A percentile compares a stretch with the other conserved stretches of the same genome.
These are phyloP conservation scores for Paramyrothecium sp. DNA, from an alignment of 2,329 filamentous ascomycete species.

Conservation along the genomic window DNA sequence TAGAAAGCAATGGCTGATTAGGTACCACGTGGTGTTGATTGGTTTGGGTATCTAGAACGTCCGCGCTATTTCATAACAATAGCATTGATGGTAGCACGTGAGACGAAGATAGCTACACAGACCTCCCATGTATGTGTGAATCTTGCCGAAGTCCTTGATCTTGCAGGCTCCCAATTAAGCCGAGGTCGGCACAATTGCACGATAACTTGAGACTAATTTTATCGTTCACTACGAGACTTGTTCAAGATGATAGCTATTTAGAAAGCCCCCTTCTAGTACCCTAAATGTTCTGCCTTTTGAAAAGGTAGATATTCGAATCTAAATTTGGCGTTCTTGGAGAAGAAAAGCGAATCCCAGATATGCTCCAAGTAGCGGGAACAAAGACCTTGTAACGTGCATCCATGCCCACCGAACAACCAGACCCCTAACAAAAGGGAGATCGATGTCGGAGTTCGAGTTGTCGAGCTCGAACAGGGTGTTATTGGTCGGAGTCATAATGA, in stretches of 20 bases:
- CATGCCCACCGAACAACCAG: slow-evolving; percentile 5
- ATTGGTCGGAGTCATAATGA: slow-evolving; percentile 5
- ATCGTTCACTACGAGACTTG: background rate
- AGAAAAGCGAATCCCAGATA: background rate
- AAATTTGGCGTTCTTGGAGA: background rate
- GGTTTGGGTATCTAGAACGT: background rate
- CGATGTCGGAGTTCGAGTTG: background rate
- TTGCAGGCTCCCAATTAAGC: background rate
- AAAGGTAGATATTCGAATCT: background rate
- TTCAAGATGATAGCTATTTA: background rate
- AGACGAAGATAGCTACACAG: background rate
- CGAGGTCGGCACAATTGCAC: background rate
- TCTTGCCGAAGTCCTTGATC: background rate
- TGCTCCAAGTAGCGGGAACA: slow-evolving; percentile 2
- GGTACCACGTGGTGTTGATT: background rate
- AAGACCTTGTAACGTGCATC: slow-evolving; percentile 4
- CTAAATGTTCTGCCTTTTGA: background rate
- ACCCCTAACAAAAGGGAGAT: background rate
- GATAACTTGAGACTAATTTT: background rate
- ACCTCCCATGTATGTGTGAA: background rate
- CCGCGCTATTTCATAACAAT: background rate
- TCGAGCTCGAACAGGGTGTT: slow-evolving; percentile 2
- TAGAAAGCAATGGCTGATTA: background rate
- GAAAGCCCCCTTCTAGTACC: background rate
- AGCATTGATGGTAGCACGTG: background rate